phyloP scores from a whole-genome alignment of 257 asterid species.

The Ballota nigra region DNA sequence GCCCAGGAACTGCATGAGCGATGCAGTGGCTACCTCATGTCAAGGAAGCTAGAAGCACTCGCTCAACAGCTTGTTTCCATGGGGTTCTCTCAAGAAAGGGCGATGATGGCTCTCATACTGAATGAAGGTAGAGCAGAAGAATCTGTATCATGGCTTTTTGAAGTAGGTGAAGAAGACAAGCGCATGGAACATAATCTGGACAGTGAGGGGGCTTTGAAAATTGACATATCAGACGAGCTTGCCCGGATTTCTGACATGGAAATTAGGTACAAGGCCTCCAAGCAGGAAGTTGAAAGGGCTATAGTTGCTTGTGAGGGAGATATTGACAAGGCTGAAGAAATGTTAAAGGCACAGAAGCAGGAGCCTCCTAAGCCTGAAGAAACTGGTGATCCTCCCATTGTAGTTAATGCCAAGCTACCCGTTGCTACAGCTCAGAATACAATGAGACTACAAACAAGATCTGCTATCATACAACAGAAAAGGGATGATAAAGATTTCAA shows the following conservation, averaged over 20 bases:
- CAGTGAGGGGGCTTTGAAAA: conserved; percentile 64
- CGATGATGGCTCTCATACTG: conserved; percentile 88
- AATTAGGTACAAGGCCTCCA: conserved; percentile 61
- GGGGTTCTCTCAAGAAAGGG: conserved; percentile 93
- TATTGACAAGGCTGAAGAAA: conserved; percentile 81
- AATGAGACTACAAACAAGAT: conserved; percentile 38
- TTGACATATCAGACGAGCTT: conserved; percentile 90
- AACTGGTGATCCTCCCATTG: conserved; percentile 54
- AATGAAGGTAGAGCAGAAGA: conserved; percentile 94
- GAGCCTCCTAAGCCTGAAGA: conserved; percentile 69
- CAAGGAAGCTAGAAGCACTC: conserved; percentile 67
- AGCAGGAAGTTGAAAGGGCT: conserved; percentile 91
- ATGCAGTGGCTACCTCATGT: conserved; percentile 67
- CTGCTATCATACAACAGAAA: conserved; percentile 45
- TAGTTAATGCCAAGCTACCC: conserved; percentile 42
- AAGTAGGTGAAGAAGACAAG: conserved; percentile 54
- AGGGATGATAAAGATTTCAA: conserved; percentile 75
- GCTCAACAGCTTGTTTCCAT: conserved; percentile 89
- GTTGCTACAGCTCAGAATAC: conserved; percentile 32
- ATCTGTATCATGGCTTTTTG: conserved; percentile 71
- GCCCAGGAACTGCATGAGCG: conserved; percentile 71
- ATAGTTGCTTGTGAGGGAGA: conserved; percentile 87
- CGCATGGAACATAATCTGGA: conserved; percentile 49
- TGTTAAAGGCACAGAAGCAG: conserved; percentile 65
- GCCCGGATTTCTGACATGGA: conserved; percentile 70